phyloP scores from a whole-genome alignment of 2,329 filamentous ascomycete genomes.

The Orbilia brochopaga region DNA sequence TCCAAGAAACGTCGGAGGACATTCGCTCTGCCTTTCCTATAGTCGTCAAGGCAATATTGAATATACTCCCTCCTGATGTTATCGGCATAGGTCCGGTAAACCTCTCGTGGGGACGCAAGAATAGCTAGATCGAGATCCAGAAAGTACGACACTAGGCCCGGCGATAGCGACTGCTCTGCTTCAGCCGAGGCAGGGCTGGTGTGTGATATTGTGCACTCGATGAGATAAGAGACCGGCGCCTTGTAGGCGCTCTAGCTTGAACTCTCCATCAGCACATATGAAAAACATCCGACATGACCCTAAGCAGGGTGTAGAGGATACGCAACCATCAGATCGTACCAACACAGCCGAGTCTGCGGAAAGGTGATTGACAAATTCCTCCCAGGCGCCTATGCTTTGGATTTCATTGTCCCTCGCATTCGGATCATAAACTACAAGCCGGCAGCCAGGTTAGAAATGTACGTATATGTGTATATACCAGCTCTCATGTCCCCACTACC shows the following conservation, averaged over 20 bases:
- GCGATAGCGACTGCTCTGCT: background rate
- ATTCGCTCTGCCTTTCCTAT: conserved; percentile 20
- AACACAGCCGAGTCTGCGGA: conserved; percentile 12
- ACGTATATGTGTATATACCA: too few relatives aligned
- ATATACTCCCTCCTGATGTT: conserved; percentile 43
- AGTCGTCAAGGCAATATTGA: conserved; percentile 23
- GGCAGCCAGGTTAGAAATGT: too few relatives aligned
- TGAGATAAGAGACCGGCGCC: conserved; percentile 25
- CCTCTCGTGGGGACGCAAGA: conserved; percentile 19
- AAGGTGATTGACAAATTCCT: conserved; percentile 31
- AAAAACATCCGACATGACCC: background rate
- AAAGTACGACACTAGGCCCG: conserved; percentile 26
- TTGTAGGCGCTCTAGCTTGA: conserved; percentile 25
- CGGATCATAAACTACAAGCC: conserved; percentile 27
- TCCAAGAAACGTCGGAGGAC: conserved; percentile 29
- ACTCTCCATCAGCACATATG: background rate
- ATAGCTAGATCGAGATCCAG: conserved; percentile 44
- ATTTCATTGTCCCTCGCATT: conserved; percentile 32
- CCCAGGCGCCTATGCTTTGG: conserved; percentile 42
- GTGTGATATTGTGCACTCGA: conserved; percentile 37
- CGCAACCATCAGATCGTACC: conserved; percentile 6
- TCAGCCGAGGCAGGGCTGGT: background rate
- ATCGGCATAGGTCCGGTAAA: conserved; percentile 21
- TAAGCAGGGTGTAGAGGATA: background rate
- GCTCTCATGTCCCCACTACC: too few relatives aligned